Base-by-base conservation (phyloP, 169 alveolate genomes). In the Cryptosporidium sp. region DNA sequence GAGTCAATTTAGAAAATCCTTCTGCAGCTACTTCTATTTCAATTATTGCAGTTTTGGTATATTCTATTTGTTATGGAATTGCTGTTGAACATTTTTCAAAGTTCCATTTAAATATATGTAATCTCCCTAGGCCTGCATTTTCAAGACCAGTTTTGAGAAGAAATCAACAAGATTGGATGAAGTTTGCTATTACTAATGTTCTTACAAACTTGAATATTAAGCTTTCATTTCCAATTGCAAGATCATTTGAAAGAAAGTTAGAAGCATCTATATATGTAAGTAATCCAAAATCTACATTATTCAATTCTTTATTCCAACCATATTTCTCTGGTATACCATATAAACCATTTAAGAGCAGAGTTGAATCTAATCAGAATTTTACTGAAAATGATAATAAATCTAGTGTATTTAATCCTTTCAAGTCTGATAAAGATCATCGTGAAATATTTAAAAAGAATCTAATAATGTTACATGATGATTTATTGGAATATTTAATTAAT, bases 81-180 rank as follows among this genome's bases (percentile, higher is more conserved):
- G 75, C 75, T 33, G 75, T 65, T 12, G 75, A 80, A 48, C 73
- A 62, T 6, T 44, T 42, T 26, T 21, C 69, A 18, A 33, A 39
- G 61, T 45, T 80, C 23, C 75, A 80, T 48, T 51, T 80, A 35
- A 61, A 33, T 37, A 26, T 80, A 5, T 80, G 89, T 65, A 60
- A 80, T 65, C 39, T 80, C 1, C 70, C 70, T 12, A 35, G 51
- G 8, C 89, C 89, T 23, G 80, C 44, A 60, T 80, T 80, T 42
- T 80, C 89, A 31, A 60, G 89, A 33, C 89, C 89, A 18, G 37
- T 80, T 3, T 42, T 80, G 29, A 80, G 89, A 29, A 60, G 70
- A 62, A 80, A 80, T 29, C 89, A 80, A 29, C 29, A 45, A 16
- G 89, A 80, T 42, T 80, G 89, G 89, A 48, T 80, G 68, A 62